phyloP scores from a whole-genome alignment of 2,329 filamentous ascomycete genomes.

The Calonectria henricotiae region DNA sequence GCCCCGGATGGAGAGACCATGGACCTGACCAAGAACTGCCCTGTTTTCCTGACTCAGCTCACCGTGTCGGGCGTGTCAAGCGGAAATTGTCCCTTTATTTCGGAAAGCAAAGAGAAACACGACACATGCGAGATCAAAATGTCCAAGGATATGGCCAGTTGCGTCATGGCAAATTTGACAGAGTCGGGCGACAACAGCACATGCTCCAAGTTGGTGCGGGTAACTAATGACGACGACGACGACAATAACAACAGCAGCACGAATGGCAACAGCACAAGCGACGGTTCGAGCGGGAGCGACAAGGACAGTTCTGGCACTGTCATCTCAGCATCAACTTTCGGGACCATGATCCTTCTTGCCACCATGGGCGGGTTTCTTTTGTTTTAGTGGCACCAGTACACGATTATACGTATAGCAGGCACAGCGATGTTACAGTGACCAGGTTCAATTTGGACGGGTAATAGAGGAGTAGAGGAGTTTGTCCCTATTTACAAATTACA shows the following conservation, averaged over 20 bases:
- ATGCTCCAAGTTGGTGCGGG: not conserved
- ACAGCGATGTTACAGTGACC: not conserved
- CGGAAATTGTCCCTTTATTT: not conserved
- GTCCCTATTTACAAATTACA: too few relatives aligned
- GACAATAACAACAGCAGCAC: not conserved
- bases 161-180: constrained; percentile 3
- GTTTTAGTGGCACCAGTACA: not conserved
- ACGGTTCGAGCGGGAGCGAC: not conserved
- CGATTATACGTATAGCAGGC: not conserved
- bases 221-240: not conserved
- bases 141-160: constrained; percentile 4
- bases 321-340: not conserved
- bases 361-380: not conserved
- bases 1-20: not conserved
- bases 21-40: constrained; percentile 7
- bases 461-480: not conserved
- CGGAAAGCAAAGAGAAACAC: not conserved
- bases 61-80: not conserved
- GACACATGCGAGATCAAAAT: not conserved
- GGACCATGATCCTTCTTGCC: not conserved
- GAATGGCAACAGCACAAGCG: not conserved
- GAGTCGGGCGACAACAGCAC: constrained; percentile 10
- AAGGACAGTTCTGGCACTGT: not conserved
- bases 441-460: not conserved
- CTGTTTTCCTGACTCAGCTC: not conserved